Evolutionary conservation across 2,329 filamentous ascomycete genomes (phyloP).

Genomic region (Clarireedia paspali): DNA sequence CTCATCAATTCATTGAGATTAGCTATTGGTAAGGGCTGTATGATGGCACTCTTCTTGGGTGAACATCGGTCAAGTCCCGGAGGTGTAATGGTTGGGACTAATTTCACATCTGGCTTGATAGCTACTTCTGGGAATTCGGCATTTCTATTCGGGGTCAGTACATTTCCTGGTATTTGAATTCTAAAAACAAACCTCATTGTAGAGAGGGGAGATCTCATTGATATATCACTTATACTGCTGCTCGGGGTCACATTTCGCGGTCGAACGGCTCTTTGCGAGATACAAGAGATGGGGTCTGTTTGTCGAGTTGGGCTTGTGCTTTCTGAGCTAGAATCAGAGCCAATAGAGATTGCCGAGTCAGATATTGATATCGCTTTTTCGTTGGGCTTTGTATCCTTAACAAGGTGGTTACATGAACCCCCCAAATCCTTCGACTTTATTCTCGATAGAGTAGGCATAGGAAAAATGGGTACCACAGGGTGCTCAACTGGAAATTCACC

Average conservation of each 20-base stretch:
- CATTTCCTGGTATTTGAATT: neutral
- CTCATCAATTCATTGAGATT: constrained; percentile 13
- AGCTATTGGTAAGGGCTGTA: constrained; percentile 16
- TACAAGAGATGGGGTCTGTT: constrained; percentile 10
- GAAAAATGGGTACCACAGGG: constrained; percentile 3
- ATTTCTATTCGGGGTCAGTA: constrained; percentile 15
- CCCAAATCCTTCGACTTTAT: constrained; percentile 12
- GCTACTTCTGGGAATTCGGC: constrained; percentile 21
- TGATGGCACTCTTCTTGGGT: constrained; percentile 14
- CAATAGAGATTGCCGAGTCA: constrained; percentile 19
- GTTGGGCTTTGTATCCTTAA: constrained; percentile 2
- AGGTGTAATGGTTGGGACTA: constrained; percentile 18
- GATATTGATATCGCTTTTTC: constrained; percentile 11
- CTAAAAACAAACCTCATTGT: constrained; percentile 18
- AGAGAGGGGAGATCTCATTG: constrained; percentile 21
- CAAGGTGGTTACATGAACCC: constrained; percentile 20
- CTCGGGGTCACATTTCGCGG: constrained; percentile 21
- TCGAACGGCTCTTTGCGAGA: constrained; percentile 7
- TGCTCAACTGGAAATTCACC: constrained; percentile 9
- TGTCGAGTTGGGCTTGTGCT: constrained; percentile 13
- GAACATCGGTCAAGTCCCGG: constrained; percentile 19
- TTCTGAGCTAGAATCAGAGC: constrained; percentile 14
- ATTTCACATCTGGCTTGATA: constrained; percentile 18
- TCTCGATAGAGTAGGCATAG: neutral
- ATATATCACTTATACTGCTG: constrained; percentile 23